Percentiles rank a stretch among this genome's conserved stretches.
phyloP scores from a whole-genome alignment of 139 green algal genomes.

The Tetradesmus lagerheimii region DNA sequence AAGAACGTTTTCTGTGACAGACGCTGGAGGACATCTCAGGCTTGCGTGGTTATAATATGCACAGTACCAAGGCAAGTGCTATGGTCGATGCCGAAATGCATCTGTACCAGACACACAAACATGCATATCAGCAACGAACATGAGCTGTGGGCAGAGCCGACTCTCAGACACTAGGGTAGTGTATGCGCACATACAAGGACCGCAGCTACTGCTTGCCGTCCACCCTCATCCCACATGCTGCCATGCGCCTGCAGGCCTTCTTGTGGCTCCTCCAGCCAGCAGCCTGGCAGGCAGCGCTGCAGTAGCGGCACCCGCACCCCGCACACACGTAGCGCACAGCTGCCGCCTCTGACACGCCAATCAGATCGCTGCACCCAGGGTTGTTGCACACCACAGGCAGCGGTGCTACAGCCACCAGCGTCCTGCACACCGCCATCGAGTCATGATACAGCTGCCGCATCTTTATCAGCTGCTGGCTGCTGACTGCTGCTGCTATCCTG shows the following conservation, averaged over 20 bases:
- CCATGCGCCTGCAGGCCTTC: not conserved
- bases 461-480: not conserved
- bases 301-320: not conserved
- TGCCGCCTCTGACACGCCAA: not conserved
- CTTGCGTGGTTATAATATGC: too few relatives aligned
- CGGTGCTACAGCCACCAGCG: not conserved
- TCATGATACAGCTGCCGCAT: not conserved
- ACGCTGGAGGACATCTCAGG: too few relatives aligned
- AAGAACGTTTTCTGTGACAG: too few relatives aligned
- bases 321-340: not conserved
- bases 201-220: too few relatives aligned
- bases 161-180: too few relatives aligned
- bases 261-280: not conserved
- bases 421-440: not conserved
- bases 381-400: not conserved
- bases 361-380: not conserved
- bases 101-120: too few relatives aligned
- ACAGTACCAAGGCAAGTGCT: too few relatives aligned
- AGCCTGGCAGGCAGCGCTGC: not conserved
- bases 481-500: not conserved
- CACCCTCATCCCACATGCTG: not conserved
- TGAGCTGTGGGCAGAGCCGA: too few relatives aligned
- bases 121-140: too few relatives aligned
- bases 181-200: too few relatives aligned
- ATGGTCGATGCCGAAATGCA: too few relatives aligned